Evolutionary conservation across 1,284 basidiomycete genomes (phyloP).

Genomic region (Austroboletus niveus): DNA sequence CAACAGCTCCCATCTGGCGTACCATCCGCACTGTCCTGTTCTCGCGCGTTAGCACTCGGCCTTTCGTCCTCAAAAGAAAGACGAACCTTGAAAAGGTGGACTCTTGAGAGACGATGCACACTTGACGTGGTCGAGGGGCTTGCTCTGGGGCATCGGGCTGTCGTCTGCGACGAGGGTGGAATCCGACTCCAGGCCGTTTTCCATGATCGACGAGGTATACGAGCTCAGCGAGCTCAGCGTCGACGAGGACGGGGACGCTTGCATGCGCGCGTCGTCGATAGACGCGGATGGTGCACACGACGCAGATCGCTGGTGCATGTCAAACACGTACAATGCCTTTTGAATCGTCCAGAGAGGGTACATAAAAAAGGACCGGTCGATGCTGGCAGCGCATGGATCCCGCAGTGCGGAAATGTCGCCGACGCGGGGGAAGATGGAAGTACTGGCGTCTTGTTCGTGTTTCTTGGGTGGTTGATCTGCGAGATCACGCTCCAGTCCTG

Average conservation of each 20-base stretch:
- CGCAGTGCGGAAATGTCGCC: conserved; percentile 58
- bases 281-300: background rate
- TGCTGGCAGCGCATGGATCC: conserved; percentile 51
- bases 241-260: conserved; percentile 21
- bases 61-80: no score
- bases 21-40: conserved; percentile 17
- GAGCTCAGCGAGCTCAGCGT: conserved; percentile 15
- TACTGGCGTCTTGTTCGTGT: conserved; percentile 16
- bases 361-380: conserved; percentile 57
- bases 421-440: conserved; percentile 56
- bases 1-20: conserved; percentile 31
- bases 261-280: background rate
- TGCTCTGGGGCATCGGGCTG: background rate
- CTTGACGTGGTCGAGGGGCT: background rate
- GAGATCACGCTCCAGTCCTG: conserved; percentile 30
- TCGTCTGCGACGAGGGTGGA: conserved; percentile 23
- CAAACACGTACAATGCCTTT: conserved; percentile 60
- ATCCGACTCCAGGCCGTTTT: conserved; percentile 26
- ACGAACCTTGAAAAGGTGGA: background rate
- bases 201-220: conserved; percentile 15
- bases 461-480: conserved; percentile 11
- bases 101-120: background rate
- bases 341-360: conserved; percentile 63
- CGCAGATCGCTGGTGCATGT: conserved; percentile 40
- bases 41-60: no score